Percentiles rank a stretch among this genome's conserved stretches.
Conservation (phyloP, 1,284 basidiomycete genomes). For the Microstroma glucosiphilum region DNA sequence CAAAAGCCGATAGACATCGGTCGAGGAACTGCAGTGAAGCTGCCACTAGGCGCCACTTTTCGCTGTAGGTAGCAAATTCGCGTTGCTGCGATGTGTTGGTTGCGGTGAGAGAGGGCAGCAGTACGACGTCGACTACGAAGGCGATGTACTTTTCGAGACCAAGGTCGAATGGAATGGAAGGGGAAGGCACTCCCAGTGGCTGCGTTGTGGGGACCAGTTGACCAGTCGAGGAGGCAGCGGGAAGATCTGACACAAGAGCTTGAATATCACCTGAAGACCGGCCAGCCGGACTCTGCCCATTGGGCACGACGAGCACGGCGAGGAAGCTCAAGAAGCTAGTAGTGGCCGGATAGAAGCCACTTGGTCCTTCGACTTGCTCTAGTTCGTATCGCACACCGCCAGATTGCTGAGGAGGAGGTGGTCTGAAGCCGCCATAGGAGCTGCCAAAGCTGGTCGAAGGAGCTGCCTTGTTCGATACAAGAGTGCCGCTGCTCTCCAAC, state of each 20-base stretch:
- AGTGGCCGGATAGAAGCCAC: constrained; percentile 75
- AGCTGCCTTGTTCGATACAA: constrained; percentile 15
- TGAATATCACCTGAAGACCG: constrained; percentile 10
- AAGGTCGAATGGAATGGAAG: background rate
- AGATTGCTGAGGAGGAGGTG: background rate
- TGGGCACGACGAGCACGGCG: constrained; percentile 57
- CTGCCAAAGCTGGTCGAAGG: constrained; percentile 10
- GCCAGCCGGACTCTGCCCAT: constrained; percentile 12
- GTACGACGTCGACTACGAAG: constrained; percentile 84
- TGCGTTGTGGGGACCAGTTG: background rate
- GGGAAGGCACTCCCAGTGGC: background rate
- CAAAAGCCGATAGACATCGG: constrained; percentile 70
- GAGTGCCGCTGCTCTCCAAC: constrained; percentile 61
- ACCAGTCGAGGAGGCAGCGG: constrained; percentile 1
- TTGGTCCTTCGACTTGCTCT: constrained; percentile 74
- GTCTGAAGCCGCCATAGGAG: constrained; percentile 12
- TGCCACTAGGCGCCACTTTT: constrained; percentile 82
- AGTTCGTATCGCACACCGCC: constrained; percentile 58
- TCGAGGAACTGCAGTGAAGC: constrained; percentile 79
- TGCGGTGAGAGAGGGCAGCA: constrained; percentile 54
- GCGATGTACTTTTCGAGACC: constrained; percentile 66
- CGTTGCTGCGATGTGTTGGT: constrained; percentile 49
- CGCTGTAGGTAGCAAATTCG: constrained; percentile 67
- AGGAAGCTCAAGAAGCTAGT: constrained; percentile 80
- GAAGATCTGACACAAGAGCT: constrained; percentile 14